Percentiles rank a stretch among this genome's conserved stretches.
Evolutionary conservation across 2,329 filamentous ascomycete species (phyloP).

Genomic region (Ophiostoma pallidulum): DNA sequence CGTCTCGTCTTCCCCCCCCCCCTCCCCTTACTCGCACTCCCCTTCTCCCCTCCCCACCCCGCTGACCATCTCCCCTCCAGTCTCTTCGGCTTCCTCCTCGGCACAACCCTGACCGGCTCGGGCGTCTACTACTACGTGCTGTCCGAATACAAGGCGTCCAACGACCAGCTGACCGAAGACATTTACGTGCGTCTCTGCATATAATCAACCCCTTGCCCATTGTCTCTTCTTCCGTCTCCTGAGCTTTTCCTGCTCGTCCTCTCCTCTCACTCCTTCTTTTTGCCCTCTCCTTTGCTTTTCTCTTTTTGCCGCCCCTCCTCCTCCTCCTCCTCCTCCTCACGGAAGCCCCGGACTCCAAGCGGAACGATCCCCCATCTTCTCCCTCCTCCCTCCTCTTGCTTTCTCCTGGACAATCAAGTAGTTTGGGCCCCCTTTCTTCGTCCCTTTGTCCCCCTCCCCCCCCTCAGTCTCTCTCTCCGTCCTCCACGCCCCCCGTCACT

Average conservation of each 20-base stretch:
- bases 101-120: slow-evolving; percentile 66
- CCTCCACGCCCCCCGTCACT: background rate
- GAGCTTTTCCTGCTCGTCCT: too few species aligned
- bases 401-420: slow-evolving; percentile 5
- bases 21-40: too few species aligned
- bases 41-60: too few species aligned
- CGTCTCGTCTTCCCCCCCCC: slow-evolving; percentile 18
- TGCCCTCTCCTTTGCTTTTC: slow-evolving; percentile 1
- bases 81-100: slow-evolving; percentile 84
- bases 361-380: too few species aligned
- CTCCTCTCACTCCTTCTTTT: background rate
- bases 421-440: slow-evolving; percentile 3
- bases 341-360: slow-evolving; percentile 9
- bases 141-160: slow-evolving; percentile 86
- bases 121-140: slow-evolving; percentile 88
- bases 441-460: background rate
- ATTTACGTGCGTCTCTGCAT: slow-evolving; percentile 70
- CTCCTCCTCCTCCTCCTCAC: background rate
- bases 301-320: background rate
- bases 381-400: background rate
- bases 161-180: slow-evolving; percentile 88
- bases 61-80: too few species aligned
- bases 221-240: background rate
- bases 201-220: slow-evolving; percentile 20
- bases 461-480: too few species aligned